Evolutionary conservation across 306 rosid genomes (phyloP).

Genomic region (Herpetospermum pedunculosum): DNA sequence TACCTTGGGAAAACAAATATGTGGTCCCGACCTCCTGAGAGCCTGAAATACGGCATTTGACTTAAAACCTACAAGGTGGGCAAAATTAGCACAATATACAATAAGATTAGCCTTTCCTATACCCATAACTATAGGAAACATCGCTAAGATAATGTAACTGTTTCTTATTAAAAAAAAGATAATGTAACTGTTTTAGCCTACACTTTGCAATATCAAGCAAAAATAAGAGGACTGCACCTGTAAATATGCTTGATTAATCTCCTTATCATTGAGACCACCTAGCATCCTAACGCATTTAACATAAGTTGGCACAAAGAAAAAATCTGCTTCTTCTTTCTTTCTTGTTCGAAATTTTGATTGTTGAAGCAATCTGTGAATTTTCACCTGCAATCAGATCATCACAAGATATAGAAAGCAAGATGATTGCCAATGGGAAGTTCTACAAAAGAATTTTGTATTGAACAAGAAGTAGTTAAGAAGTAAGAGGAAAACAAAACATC

Average conservation of each 20-base stretch:
- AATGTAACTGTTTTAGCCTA: background rate
- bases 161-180: too few species aligned
- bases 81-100: background rate
- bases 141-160: background rate
- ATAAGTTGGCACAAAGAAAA: conserved; percentile 86
- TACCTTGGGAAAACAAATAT: conserved; percentile 95
- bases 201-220: background rate
- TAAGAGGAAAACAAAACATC: too few species aligned
- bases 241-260: conserved; percentile 56
- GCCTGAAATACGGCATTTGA: conserved; percentile 92
- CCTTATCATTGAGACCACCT: conserved; percentile 86
- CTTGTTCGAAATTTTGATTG: conserved; percentile 49
- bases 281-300: conserved; percentile 79
- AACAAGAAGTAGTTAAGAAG: background rate
- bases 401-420: background rate
- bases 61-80: conserved; percentile 44
- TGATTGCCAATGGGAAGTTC: background rate
- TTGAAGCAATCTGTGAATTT: conserved; percentile 70
- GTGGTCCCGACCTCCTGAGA: conserved; percentile 90
- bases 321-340: conserved; percentile 81
- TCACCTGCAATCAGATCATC: conserved; percentile 43
- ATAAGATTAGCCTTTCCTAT: background rate
- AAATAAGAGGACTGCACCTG: conserved; percentile 29
- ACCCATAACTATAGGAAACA: background rate
- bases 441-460: background rate